Conservation (phyloP, 2,329 filamentous ascomycete genomes). For the Cucurbitaria berberidis region DNA sequence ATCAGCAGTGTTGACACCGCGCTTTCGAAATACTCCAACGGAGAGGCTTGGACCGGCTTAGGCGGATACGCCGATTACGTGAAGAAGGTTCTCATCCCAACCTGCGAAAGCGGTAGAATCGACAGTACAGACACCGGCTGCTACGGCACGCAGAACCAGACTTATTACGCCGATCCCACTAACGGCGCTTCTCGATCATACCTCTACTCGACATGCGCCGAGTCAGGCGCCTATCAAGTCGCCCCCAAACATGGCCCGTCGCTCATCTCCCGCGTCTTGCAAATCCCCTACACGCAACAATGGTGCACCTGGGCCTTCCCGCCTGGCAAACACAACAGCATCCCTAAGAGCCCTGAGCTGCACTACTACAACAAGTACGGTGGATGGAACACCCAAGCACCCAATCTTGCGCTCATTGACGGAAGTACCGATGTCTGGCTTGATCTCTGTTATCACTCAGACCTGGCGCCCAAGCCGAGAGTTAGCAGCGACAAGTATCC, state of each 20-base stretch:
- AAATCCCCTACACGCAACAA: constrained; percentile 60
- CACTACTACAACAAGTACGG: constrained; percentile 56
- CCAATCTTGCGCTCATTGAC: constrained; percentile 59
- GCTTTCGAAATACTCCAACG: constrained; percentile 57
- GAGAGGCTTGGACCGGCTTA: constrained; percentile 58
- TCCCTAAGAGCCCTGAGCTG: constrained; percentile 54
- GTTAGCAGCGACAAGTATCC: constrained; percentile 54
- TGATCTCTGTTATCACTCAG: constrained; percentile 59
- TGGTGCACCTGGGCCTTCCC: constrained; percentile 64
- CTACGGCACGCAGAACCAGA: constrained; percentile 53
- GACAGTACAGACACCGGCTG: constrained; percentile 51
- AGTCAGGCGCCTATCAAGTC: constrained; percentile 59
- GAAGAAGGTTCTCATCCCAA: constrained; percentile 53
- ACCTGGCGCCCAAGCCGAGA: constrained; percentile 46
- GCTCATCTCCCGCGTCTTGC: constrained; percentile 56
- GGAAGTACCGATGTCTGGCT: constrained; percentile 61
- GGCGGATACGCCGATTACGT: constrained; percentile 61
- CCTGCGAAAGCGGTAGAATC: constrained; percentile 52
- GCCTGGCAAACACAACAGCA: constrained; percentile 52
- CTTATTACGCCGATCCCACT: constrained; percentile 53
- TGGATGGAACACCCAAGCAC: constrained; percentile 54
- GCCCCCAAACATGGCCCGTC: constrained; percentile 53
- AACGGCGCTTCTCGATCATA: constrained; percentile 55
- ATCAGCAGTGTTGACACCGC: constrained; percentile 55
- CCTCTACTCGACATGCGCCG: constrained; percentile 58